Conservation (phyloP, 192 early-diverging fungal genomes). For the Piromyces finnis region DNA sequence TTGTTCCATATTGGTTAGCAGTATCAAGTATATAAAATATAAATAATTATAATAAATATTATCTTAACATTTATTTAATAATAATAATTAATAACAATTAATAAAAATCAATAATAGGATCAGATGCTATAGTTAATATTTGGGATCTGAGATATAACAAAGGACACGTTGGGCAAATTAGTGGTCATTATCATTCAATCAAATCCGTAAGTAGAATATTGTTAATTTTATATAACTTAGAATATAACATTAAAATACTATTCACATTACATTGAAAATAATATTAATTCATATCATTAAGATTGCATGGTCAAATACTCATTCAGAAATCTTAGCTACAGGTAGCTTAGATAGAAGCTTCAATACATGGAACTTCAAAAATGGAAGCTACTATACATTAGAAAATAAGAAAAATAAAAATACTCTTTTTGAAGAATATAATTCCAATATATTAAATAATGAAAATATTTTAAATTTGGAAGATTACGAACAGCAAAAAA, state of each 20-base stretch:
- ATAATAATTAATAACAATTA: no score
- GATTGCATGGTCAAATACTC: conserved; percentile 50
- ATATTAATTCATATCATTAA: not conserved
- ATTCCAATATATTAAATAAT: not conserved
- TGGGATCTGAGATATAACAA: conserved; percentile 51
- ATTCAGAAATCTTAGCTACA: conserved; percentile 39
- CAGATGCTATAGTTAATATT: conserved; percentile 33
- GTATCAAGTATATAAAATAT: conserved; percentile 12
- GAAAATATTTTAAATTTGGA: conserved; percentile 14
- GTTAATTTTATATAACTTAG: no score
- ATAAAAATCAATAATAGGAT: conserved; percentile 9
- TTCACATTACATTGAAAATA: no score
- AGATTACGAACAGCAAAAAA: conserved; percentile 2
- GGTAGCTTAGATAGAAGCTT: conserved; percentile 33
- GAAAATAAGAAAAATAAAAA: not conserved
- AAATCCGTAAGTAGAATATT: conserved; percentile 12
- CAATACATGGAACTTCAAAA: conserved; percentile 27
- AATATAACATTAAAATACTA: no score
- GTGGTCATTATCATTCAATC: conserved; percentile 28
- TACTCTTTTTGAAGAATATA: not conserved
- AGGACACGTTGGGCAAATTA: conserved; percentile 23
- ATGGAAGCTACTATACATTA: not conserved
- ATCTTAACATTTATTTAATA: no score
- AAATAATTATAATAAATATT: no score
- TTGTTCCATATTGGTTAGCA: conserved; percentile 60